Conservation (phyloP, 164 flowering plant genomes). For the Echeveria elegans region DNA sequence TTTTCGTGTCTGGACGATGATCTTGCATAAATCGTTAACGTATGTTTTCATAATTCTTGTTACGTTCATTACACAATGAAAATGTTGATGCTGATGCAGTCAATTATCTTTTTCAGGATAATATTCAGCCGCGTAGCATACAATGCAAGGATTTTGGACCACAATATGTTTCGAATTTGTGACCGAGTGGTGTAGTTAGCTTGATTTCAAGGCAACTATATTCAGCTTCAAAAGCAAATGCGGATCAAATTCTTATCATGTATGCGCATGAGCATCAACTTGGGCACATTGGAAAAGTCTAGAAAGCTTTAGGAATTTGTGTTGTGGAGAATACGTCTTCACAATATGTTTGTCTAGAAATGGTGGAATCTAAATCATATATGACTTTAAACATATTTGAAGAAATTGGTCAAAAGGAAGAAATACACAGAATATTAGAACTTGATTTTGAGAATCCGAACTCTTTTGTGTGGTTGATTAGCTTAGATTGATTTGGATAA, state of each 20-base stretch:
- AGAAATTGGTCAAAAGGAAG: neutral
- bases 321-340: neutral
- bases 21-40: too few species aligned
- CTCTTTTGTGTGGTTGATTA: slow-evolving; percentile 17
- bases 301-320: neutral
- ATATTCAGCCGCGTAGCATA: neutral
- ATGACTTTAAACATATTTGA: neutral
- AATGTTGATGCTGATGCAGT: neutral
- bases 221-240: slow-evolving; percentile 5
- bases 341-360: neutral
- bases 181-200: neutral
- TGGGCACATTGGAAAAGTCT: neutral
- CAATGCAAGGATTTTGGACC: neutral
- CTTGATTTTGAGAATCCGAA: neutral
- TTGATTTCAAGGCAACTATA: slow-evolving; percentile 4
- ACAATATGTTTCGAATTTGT: neutral
- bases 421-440: neutral
- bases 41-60: too few species aligned
- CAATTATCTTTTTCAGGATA: neutral
- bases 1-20: too few species aligned
- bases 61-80: too few species aligned
- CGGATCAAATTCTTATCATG: neutral
- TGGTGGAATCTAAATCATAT: neutral
- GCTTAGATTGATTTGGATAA: too few species aligned
- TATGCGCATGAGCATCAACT: slow-evolving; percentile 2